Evolutionary conservation across 768 basidiomycete genomes (phyloP).

Genomic region (Exsudoporus frostii): DNA sequence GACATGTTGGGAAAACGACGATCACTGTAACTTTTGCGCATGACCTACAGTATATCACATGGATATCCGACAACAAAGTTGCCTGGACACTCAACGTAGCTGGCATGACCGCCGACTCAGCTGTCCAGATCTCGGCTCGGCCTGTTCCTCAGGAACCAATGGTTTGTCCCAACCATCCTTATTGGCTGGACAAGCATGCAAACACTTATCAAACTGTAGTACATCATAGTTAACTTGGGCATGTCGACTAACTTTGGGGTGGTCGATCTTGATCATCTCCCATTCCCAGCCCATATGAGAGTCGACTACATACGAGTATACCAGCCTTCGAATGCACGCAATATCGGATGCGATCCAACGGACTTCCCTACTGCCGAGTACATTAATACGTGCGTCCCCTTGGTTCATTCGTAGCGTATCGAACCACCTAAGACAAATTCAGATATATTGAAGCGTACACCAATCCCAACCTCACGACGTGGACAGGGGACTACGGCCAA

Average conservation of each 20-base stretch:
- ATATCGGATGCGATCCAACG: conserved; percentile 71
- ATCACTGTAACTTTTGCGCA: neutral
- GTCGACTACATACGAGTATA: conserved; percentile 70
- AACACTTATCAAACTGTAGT: conserved; percentile 29
- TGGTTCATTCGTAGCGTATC: neutral
- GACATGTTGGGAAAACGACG: neutral
- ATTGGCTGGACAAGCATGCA: neutral
- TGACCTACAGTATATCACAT: conserved; percentile 68
- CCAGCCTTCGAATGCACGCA: conserved; percentile 56
- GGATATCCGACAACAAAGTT: conserved; percentile 66
- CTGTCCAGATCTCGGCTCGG: conserved; percentile 58
- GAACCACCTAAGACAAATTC: conserved; percentile 1
- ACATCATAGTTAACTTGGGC: conserved; percentile 56
- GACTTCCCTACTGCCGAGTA: conserved; percentile 69
- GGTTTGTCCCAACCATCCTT: conserved; percentile 42
- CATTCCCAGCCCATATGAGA: conserved; percentile 47
- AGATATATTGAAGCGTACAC: conserved; percentile 69
- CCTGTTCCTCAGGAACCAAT: conserved; percentile 83
- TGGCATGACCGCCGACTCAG: conserved; percentile 61
- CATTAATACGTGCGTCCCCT: conserved; percentile 51
- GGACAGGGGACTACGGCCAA: conserved; percentile 44
- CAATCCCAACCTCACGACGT: conserved; percentile 49
- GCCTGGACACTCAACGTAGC: conserved; percentile 75
- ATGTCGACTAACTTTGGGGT: conserved; percentile 58
- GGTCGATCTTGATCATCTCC: conserved; percentile 51